phyloP scores from a whole-genome alignment of 2,329 filamentous ascomycete species.

The Fusarium nisikadoi region DNA sequence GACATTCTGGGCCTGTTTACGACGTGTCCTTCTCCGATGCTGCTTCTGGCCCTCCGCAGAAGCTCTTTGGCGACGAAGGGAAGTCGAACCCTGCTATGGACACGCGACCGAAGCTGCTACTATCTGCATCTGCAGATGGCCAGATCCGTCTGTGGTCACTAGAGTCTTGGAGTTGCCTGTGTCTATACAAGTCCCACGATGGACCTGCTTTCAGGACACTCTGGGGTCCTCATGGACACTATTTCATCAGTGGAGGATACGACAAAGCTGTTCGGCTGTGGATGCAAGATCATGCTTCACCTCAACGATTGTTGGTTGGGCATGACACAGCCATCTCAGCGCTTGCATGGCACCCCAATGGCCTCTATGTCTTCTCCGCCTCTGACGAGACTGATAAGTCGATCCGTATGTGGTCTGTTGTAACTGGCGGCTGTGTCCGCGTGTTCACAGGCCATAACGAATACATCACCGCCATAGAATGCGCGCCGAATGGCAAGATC shows the following conservation, averaged over 20 bases:
- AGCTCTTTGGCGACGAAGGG: slow-evolving; percentile 63
- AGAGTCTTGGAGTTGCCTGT: slow-evolving; percentile 90
- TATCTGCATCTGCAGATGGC: slow-evolving; percentile 89
- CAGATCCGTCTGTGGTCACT: slow-evolving; percentile 93
- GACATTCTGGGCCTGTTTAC: slow-evolving; percentile 91
- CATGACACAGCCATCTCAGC: slow-evolving; percentile 94
- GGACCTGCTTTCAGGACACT: slow-evolving; percentile 87
- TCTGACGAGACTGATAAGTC: slow-evolving; percentile 88
- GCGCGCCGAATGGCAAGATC: slow-evolving; percentile 86
- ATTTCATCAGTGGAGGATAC: slow-evolving; percentile 88
- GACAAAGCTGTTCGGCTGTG: slow-evolving; percentile 92
- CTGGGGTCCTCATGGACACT: slow-evolving; percentile 95
- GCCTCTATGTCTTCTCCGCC: slow-evolving; percentile 91
- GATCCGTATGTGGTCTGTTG: slow-evolving; percentile 97
- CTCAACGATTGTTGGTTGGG: slow-evolving; percentile 87
- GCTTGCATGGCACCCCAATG: slow-evolving; percentile 94
- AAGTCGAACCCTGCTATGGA: slow-evolving; percentile 56
- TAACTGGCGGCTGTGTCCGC: slow-evolving; percentile 85
- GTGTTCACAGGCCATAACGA: slow-evolving; percentile 93
- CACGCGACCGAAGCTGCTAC: slow-evolving; percentile 75
- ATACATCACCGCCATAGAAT: slow-evolving; percentile 85
- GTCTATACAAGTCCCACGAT: slow-evolving; percentile 93
- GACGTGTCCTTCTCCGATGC: slow-evolving; percentile 85
- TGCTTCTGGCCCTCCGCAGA: slow-evolving; percentile 65
- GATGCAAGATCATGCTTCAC: slow-evolving; percentile 91